Conservation (phyloP, 257 asterid species). For the Capsicum rhomboideum region DNA sequence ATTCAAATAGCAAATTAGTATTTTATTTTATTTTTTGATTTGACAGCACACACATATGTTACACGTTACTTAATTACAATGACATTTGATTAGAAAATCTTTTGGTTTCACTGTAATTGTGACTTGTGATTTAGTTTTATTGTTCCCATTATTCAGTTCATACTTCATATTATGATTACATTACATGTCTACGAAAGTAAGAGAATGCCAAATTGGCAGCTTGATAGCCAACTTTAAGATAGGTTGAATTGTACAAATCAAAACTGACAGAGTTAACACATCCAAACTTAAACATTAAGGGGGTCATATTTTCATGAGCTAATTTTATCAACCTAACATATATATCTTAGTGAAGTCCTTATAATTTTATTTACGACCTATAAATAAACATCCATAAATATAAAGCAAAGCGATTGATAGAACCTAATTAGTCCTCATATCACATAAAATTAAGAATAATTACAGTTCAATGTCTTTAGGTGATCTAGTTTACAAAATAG, state of each 20-base stretch:
- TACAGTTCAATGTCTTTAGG: too few species aligned
- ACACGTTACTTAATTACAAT: not conserved
- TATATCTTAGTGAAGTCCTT: not conserved
- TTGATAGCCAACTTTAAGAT: not conserved
- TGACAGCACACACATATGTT: slow-evolving; percentile 1
- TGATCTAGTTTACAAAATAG: too few species aligned
- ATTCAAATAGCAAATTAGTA: not conserved
- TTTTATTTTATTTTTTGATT: not conserved
- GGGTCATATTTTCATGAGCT: not conserved
- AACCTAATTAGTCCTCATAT: not conserved
- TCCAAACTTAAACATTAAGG: not conserved
- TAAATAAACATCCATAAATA: too few species aligned
- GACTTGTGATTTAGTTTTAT: not conserved
- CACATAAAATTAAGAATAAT: too few species aligned
- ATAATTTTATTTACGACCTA: not conserved
- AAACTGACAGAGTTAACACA: accelerated
- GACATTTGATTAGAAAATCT: not conserved
- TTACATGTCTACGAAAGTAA: too few species aligned
- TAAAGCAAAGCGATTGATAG: not conserved
- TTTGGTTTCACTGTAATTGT: not conserved
- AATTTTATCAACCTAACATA: too few species aligned
- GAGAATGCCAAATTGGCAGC: too few species aligned
- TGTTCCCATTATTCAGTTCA: not conserved
- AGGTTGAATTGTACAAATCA: not conserved
- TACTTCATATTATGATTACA: too few species aligned